Evolutionary conservation across 2,329 filamentous ascomycete genomes (phyloP).

Genomic region (Pseudocercospora cruenta): DNA sequence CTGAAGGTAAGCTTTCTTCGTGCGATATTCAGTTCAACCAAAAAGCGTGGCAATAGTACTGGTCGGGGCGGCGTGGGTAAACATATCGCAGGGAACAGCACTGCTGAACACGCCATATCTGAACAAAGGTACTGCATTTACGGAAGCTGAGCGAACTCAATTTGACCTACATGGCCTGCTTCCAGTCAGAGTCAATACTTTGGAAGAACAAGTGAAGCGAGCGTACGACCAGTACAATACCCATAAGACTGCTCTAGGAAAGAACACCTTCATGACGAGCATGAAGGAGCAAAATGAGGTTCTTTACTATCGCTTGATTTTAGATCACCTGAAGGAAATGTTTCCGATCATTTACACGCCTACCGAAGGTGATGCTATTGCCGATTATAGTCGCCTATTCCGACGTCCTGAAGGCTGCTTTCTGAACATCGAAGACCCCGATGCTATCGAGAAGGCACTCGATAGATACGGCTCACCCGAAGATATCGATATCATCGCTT

Average conservation of each 20-base stretch:
- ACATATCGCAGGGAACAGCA: slow-evolving; percentile 35
- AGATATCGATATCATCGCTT: slow-evolving; percentile 86
- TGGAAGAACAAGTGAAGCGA: slow-evolving; percentile 75
- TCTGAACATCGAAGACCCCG: slow-evolving; percentile 67
- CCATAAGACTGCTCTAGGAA: slow-evolving; percentile 67
- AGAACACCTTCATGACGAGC: slow-evolving; percentile 86
- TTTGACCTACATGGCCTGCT: slow-evolving; percentile 76
- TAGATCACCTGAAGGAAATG: slow-evolving; percentile 83
- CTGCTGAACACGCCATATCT: slow-evolving; percentile 69
- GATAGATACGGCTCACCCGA: slow-evolving; percentile 69
- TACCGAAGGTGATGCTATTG: slow-evolving; percentile 85
- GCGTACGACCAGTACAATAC: slow-evolving; percentile 79
- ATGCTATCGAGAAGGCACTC: slow-evolving; percentile 67
- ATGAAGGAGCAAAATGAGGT: slow-evolving; percentile 86
- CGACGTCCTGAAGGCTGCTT: slow-evolving; percentile 80
- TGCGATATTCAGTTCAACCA: no score
- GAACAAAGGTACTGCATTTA: slow-evolving; percentile 84
- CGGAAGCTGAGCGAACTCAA: slow-evolving; percentile 65
- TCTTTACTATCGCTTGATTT: slow-evolving; percentile 75
- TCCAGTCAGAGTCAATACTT: slow-evolving; percentile 70
- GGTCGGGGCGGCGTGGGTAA: no score
- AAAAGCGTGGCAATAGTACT: no score
- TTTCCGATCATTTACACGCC: slow-evolving; percentile 90
- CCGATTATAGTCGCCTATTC: slow-evolving; percentile 80
- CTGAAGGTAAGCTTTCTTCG: neutral